Evolutionary conservation across 805 yeast species (phyloP), one percentile per base, ranked within the genome.

Genomic region (Saccharomycopsis capsularis): DNA sequence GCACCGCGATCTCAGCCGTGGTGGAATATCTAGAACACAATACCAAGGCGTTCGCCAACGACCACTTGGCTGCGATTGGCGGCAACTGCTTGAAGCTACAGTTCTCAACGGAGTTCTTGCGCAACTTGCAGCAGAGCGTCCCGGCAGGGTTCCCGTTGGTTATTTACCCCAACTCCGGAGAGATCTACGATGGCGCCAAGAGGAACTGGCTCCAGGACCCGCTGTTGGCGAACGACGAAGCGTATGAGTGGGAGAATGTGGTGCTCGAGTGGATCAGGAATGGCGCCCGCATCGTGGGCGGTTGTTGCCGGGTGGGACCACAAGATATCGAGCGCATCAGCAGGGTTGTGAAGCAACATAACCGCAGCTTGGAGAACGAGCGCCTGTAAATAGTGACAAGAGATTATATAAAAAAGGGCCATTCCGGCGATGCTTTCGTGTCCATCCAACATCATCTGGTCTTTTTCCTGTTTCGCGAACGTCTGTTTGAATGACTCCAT

Each of bases 141-240:
- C 64, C 63, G 4, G 51, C 51, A 46, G 55, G 18, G 50, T 55
- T 46, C 44, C 76, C 79, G 3, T 57, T 82, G 25, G 60, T 82
- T 2, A 71, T 78, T 2, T 85, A 85, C 60, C 95, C 95, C 7
- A 86, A 86, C 63, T 78, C 85, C 40, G 93, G 93, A 1, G 88
- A 81, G 58, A 61, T 68, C 6, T 82, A 81, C 59, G 79, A 80
- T 56, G 75, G 73, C 29, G 55, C 56, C 5, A 66, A 67, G 9
- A 70, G 74, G 50, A 57, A 50, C 5, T 77, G 82, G 81, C 48
- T 15, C 4, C 24, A 13, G n/a, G 54, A 53, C 47, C 39, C 48
- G 3, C 44, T 40, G n/a, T 7, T 48, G 9, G 38, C 58, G 43
- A 48, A 53, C 43, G 52, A 57, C 21, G 50, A 41, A 3, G 13